Percentiles rank a stretch among this genome's conserved stretches.
Conservation (phyloP, 441 rosid species). For the Jatropha multifida region DNA sequence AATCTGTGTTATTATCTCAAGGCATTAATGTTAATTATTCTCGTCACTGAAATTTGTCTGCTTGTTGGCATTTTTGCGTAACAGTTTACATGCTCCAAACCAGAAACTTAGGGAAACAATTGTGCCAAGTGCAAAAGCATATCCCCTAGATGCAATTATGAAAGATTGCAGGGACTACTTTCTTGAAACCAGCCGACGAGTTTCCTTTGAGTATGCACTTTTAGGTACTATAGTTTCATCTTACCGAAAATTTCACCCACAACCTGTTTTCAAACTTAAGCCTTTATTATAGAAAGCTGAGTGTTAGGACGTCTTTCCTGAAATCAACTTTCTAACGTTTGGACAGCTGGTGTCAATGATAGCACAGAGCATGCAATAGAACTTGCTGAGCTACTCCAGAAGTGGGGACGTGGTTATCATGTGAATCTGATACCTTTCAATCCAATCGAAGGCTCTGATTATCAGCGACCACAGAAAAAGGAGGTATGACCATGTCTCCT, state of each 20-base stretch:
- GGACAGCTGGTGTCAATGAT: slow-evolving; percentile 91
- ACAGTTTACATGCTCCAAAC: slow-evolving; percentile 90
- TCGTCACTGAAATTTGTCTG: neutral
- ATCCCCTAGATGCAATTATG: slow-evolving; percentile 89
- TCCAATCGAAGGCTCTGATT: slow-evolving; percentile 86
- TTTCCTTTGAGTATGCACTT: slow-evolving; percentile 86
- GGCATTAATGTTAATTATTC: slow-evolving; percentile 6
- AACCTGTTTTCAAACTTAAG: neutral
- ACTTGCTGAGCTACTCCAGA: slow-evolving; percentile 78
- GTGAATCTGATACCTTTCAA: slow-evolving; percentile 93
- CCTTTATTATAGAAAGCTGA: neutral
- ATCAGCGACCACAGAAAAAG: slow-evolving; percentile 73
- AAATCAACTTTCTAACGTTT: slow-evolving; percentile 15
- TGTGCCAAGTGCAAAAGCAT: slow-evolving; percentile 95
- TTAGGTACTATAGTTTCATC: slow-evolving; percentile 54
- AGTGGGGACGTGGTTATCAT: slow-evolving; percentile 81
- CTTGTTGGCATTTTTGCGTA: slow-evolving; percentile 5
- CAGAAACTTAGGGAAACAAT: slow-evolving; percentile 87
- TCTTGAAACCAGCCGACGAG: slow-evolving; percentile 73
- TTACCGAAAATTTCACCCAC: neutral
- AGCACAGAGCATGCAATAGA: slow-evolving; percentile 68
- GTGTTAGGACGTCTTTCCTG: neutral
- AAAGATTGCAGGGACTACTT: slow-evolving; percentile 89
- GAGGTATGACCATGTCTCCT: slow-evolving; percentile 42
- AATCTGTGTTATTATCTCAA: neutral